Evolutionary conservation across 208 protist species (phyloP).

Genomic region (Kentomonas sorsogonicus): DNA sequence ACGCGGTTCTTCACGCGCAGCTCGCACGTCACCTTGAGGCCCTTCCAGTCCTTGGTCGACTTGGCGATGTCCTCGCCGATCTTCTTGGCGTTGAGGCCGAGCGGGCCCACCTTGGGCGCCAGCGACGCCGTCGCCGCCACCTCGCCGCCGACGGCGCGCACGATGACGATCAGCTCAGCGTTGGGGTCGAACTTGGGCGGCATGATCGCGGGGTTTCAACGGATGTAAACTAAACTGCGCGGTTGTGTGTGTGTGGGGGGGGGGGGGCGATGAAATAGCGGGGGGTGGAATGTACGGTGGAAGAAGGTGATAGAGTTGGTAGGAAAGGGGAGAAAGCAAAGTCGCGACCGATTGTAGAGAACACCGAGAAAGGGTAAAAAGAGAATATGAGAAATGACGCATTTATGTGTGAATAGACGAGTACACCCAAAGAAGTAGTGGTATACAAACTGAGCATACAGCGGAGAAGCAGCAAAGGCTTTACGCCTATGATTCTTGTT

Average conservation of each 20-base stretch:
- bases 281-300: background rate
- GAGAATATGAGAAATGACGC: background rate
- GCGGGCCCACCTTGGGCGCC: constrained; percentile 99
- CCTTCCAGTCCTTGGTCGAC: constrained; percentile 98
- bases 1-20: constrained; percentile 98
- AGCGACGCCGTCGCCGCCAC: constrained; percentile 95
- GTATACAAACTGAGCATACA: background rate
- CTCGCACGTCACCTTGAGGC: constrained; percentile 97
- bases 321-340: constrained; percentile 58
- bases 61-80: constrained; percentile 99
- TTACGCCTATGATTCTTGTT: constrained; percentile 8
- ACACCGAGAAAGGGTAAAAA: constrained; percentile 6
- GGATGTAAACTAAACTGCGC: too few relatives aligned
- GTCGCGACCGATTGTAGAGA: background rate
- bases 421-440: background rate
- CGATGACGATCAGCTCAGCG: constrained; percentile 93
- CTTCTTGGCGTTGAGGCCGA: constrained; percentile 99
- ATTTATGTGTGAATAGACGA: constrained; percentile 3
- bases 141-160: constrained; percentile 98
- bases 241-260: too few relatives aligned
- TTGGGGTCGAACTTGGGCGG: constrained; percentile 98
- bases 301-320: too few relatives aligned
- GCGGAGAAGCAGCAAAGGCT: constrained; percentile 9
- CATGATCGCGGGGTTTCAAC: too few relatives aligned
- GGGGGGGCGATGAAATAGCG: too few relatives aligned